Evolutionary conservation across 2,329 filamentous ascomycete species (phyloP).

Genomic region (Raffaelea albimanens): DNA sequence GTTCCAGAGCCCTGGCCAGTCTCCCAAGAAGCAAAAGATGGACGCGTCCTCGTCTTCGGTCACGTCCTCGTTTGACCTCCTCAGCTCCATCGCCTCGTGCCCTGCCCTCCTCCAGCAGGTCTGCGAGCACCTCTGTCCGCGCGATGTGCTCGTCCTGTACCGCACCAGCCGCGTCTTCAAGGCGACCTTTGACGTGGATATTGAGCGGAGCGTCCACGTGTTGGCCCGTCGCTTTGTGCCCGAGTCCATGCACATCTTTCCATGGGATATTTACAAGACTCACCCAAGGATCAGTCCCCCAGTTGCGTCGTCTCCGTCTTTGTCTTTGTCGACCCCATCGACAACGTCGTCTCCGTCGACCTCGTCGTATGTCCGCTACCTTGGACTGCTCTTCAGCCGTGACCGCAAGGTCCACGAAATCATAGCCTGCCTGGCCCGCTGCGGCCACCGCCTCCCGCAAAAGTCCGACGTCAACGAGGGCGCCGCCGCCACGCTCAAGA

Average conservation of each 20-base stretch:
- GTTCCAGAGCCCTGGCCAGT: no score
- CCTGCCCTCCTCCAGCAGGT: constrained; percentile 46
- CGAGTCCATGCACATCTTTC: constrained; percentile 47
- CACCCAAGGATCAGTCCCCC: no score
- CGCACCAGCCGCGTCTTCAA: constrained; percentile 55
- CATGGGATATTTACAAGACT: constrained; percentile 52
- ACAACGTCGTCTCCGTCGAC: background rate
- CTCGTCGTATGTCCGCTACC: constrained; percentile 43
- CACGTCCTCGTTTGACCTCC: constrained; percentile 25
- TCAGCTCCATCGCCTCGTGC: constrained; percentile 32
- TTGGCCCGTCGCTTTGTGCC: constrained; percentile 46
- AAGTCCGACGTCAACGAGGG: constrained; percentile 7
- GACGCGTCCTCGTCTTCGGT: background rate
- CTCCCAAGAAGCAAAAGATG: background rate
- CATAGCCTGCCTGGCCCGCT: constrained; percentile 46
- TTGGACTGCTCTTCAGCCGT: constrained; percentile 55
- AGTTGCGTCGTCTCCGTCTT: no score
- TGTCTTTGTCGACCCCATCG: no score
- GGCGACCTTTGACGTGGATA: constrained; percentile 46
- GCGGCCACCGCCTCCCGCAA: constrained; percentile 46
- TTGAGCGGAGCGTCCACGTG: constrained; percentile 47
- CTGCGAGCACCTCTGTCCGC: constrained; percentile 40
- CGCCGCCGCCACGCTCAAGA: constrained; percentile 35
- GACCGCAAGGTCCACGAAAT: constrained; percentile 51
- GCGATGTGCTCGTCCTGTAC: constrained; percentile 56